These are phyloP conservation scores for Calonectria fujianensis DNA, from an alignment of 2,329 filamentous ascomycete species.

Conservation along the genomic window DNA sequence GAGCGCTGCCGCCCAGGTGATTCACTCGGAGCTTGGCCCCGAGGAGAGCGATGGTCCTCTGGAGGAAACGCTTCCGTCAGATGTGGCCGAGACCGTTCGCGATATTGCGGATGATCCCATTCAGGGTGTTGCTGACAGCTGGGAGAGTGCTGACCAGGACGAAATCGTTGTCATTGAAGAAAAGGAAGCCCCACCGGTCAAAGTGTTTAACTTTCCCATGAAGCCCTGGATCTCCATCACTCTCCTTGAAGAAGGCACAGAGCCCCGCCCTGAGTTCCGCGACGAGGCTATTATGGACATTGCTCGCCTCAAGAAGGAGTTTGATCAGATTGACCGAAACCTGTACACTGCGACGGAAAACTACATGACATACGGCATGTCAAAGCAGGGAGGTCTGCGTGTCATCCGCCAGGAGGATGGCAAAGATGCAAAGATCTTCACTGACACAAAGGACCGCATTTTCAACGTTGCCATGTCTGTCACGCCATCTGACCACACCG, in stretches of 20 bases:
- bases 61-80: constrained; percentile 65
- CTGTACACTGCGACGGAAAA: constrained; percentile 91
- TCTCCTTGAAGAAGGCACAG: constrained; percentile 75
- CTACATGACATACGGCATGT: constrained; percentile 96
- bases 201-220: constrained; percentile 97
- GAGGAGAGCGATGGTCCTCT: constrained; percentile 71
- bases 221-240: constrained; percentile 95
- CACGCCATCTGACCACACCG: constrained; percentile 73
- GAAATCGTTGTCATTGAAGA: constrained; percentile 80
- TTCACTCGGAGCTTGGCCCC: constrained; percentile 74
- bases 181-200: constrained; percentile 79
- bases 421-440: constrained; percentile 92
- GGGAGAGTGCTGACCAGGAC: constrained; percentile 90
- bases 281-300: constrained; percentile 92
- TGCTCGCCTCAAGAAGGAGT: constrained; percentile 95
- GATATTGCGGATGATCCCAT: constrained; percentile 69
- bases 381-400: constrained; percentile 92
- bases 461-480: constrained; percentile 94
- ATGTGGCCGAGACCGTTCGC: constrained; percentile 63
- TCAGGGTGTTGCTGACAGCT: constrained; percentile 84
- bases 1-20: constrained; percentile 67
- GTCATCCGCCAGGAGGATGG: constrained; percentile 97
- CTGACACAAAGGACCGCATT: constrained; percentile 92
- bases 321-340: constrained; percentile 96
- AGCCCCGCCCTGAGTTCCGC: constrained; percentile 79